Evolutionary conservation across 768 basidiomycete genomes (phyloP).

Genomic region (Termitomyces heimii): DNA sequence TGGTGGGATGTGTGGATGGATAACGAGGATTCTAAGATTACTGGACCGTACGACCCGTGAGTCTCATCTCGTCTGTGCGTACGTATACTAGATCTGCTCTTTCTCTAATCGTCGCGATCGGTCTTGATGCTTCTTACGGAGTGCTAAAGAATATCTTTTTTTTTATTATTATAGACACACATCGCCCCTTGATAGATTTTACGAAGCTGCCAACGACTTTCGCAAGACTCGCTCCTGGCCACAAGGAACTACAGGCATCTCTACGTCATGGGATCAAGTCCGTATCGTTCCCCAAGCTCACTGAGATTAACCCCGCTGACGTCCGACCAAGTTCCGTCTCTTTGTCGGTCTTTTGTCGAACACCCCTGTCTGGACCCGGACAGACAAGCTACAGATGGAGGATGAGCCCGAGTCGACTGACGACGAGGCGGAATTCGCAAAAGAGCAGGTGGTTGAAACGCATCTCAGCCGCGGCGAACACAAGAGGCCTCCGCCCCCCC

Average conservation of each 20-base stretch:
- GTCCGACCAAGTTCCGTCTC: slow-evolving; percentile 46
- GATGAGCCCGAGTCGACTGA: slow-evolving; percentile 22
- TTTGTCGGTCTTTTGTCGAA: slow-evolving; percentile 53
- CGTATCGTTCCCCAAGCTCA: neutral
- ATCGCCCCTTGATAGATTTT: slow-evolving; percentile 47
- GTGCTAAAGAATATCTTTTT: neutral
- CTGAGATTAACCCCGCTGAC: neutral
- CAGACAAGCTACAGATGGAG: slow-evolving; percentile 25
- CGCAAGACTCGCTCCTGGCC: slow-evolving; percentile 35
- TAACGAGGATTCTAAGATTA: slow-evolving; percentile 42
- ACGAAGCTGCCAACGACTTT: slow-evolving; percentile 57
- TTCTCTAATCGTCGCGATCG: neutral
- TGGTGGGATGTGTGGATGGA: slow-evolving; percentile 79
- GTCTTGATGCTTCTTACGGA: neutral
- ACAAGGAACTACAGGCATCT: slow-evolving; percentile 26
- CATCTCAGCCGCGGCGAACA: slow-evolving; percentile 1
- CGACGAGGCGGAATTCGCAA: slow-evolving; percentile 20
- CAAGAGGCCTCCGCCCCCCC: slow-evolving; percentile 17
- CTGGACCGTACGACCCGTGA: slow-evolving; percentile 44
- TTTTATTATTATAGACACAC: slow-evolving; percentile 28
- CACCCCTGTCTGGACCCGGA: slow-evolving; percentile 36
- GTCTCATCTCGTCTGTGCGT: slow-evolving; percentile 16
- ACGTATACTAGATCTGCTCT: no score
- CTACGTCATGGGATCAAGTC: slow-evolving; percentile 63
- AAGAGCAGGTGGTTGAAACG: slow-evolving; percentile 15